Evolutionary conservation across 805 yeast genomes (phyloP).

Genomic region (Starmerella etchellsii): DNA sequence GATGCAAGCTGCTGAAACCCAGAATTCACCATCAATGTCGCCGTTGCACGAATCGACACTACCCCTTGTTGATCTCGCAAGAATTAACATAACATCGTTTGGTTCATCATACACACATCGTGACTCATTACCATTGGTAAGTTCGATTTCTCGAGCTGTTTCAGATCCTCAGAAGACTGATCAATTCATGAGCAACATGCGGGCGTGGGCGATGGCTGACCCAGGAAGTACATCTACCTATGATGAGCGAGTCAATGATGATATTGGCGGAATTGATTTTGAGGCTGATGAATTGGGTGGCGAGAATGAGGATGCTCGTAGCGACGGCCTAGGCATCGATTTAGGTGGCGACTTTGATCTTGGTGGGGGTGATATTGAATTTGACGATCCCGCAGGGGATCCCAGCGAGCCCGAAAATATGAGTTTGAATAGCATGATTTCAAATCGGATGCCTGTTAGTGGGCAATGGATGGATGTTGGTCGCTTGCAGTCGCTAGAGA

Average conservation of each 20-base stretch:
- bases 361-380: slow-evolving; percentile 28
- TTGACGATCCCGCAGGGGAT: slow-evolving; percentile 5
- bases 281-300: not conserved
- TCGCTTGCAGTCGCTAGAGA: slow-evolving; percentile 27
- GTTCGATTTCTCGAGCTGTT: slow-evolving; percentile 11
- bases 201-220: slow-evolving; percentile 17
- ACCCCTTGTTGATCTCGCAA: slow-evolving; percentile 14
- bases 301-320: not conserved
- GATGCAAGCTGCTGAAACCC: not conserved
- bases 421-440: slow-evolving; percentile 8
- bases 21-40: not conserved
- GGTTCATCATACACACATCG: slow-evolving; percentile 18
- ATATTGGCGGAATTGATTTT: not conserved
- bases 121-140: slow-evolving; percentile 12
- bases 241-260: not conserved
- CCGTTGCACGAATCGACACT: slow-evolving; percentile 3
- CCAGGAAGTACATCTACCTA: slow-evolving; percentile 9
- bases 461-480: slow-evolving; percentile 17
- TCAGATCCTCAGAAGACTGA: slow-evolving; percentile 16
- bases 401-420: not conserved
- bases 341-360: too few species aligned
- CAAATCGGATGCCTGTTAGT: slow-evolving; percentile 10
- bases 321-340: slow-evolving; percentile 2
- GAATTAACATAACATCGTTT: slow-evolving; percentile 17
- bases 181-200: slow-evolving; percentile 12